Conservation (phyloP, 495 filamentous ascomycete species). For the Penicillium odoratum region DNA sequence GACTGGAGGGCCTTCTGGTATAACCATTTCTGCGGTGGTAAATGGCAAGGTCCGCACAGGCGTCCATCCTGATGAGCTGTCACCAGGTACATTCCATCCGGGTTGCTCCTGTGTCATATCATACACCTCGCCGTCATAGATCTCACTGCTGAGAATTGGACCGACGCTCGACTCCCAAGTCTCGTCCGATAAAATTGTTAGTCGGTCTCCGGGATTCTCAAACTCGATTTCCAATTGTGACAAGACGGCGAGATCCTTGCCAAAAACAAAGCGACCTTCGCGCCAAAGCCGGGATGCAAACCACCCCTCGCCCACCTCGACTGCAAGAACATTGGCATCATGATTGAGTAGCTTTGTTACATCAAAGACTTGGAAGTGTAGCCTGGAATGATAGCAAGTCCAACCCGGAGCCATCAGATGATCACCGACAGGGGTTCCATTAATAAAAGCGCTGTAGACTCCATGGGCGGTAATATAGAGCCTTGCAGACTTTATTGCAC, state of each 20-base stretch:
- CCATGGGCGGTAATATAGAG: slow-evolving; percentile 16
- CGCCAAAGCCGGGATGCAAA: slow-evolving; percentile 45
- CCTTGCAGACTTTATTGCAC: background rate
- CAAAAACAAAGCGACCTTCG: slow-evolving; percentile 32
- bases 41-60: slow-evolving; percentile 10
- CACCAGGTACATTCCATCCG: slow-evolving; percentile 7
- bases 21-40: slow-evolving; percentile 27
- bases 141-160: slow-evolving; percentile 40
- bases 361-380: slow-evolving; percentile 51
- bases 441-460: slow-evolving; percentile 13
- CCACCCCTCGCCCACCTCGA: slow-evolving; percentile 54
- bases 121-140: slow-evolving; percentile 54
- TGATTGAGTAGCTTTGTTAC: slow-evolving; percentile 35
- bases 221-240: slow-evolving; percentile 39
- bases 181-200: slow-evolving; percentile 36
- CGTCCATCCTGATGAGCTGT: slow-evolving; percentile 4
- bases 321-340: slow-evolving; percentile 39
- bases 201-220: slow-evolving; percentile 3
- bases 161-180: slow-evolving; percentile 31
- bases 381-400: slow-evolving; percentile 21
- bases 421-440: slow-evolving; percentile 12
- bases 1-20: slow-evolving; percentile 44
- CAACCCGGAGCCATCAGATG: slow-evolving; percentile 41
- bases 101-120: slow-evolving; percentile 31
- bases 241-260: slow-evolving; percentile 42